Conservation (phyloP, 1,284 basidiomycete genomes). For the Irpex lacteus region DNA sequence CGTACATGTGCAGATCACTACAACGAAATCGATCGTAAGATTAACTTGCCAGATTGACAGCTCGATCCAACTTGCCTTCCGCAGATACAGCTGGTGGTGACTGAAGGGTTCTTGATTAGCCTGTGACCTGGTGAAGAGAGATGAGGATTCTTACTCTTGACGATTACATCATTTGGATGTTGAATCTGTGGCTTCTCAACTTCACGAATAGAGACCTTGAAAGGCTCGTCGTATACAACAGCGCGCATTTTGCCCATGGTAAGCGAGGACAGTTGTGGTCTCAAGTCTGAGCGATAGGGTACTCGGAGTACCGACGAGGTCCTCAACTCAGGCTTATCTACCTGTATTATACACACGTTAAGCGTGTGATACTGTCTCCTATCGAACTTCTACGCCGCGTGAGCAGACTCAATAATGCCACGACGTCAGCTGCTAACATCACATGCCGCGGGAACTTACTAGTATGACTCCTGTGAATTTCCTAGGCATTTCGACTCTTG, state of each 20-base stretch:
- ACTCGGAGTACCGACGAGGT: constrained; percentile 2
- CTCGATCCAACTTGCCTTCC: constrained; percentile 34
- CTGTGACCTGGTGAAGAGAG: background rate
- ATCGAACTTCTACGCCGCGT: constrained; percentile 1
- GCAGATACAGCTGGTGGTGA: constrained; percentile 50
- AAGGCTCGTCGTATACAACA: constrained; percentile 48
- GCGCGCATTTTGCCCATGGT: constrained; percentile 40
- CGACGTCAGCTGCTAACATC: constrained; percentile 12
- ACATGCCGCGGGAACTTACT: constrained; percentile 5
- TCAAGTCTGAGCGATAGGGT: background rate
- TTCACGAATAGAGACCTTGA: constrained; percentile 40
- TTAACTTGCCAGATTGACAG: background rate
- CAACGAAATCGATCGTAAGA: constrained; percentile 3
- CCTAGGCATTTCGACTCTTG: background rate
- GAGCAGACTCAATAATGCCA: background rate
- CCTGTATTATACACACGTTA: background rate
- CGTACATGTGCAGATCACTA: constrained; percentile 54
- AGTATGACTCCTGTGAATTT: background rate
- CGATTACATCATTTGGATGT: constrained; percentile 51
- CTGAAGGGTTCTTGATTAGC: constrained; percentile 23
- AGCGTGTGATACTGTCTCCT: background rate
- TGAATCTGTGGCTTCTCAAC: constrained; percentile 43
- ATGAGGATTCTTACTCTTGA: constrained; percentile 33
- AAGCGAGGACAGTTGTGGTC: background rate
- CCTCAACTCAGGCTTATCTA: background rate